A percentile compares a stretch with the other conserved stretches of the same genome.
phyloP scores from a whole-genome alignment of 2,329 filamentous ascomycete genomes.

The Fusarium sp. region DNA sequence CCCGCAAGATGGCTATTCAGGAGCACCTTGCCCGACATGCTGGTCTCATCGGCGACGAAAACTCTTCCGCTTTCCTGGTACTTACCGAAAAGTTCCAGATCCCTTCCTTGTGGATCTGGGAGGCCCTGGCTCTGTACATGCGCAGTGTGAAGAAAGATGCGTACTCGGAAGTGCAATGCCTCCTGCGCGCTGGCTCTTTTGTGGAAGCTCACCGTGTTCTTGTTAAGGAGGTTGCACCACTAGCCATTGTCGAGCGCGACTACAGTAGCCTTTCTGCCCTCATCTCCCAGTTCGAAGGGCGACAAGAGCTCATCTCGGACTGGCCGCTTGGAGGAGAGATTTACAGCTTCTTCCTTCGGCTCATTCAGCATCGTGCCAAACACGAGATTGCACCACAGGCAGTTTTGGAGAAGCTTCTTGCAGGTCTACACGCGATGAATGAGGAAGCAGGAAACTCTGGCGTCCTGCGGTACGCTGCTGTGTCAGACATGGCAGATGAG shows the following conservation, averaged over 20 bases:
- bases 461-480: conserved; percentile 73
- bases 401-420: conserved; percentile 68
- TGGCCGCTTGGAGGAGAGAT: conserved; percentile 87
- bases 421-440: conserved; percentile 68
- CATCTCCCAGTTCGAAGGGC: conserved; percentile 77
- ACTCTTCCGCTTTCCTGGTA: conserved; percentile 67
- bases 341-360: conserved; percentile 72
- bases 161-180: conserved; percentile 78
- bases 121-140: conserved; percentile 86
- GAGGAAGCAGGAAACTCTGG: conserved; percentile 58
- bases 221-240: conserved; percentile 82
- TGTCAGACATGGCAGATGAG: conserved; percentile 83
- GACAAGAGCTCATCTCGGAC: conserved; percentile 71
- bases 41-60: conserved; percentile 70
- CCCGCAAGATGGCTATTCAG: conserved; percentile 76
- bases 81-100: conserved; percentile 76
- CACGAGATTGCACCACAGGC: conserved; percentile 56
- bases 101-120: conserved; percentile 84
- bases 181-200: conserved; percentile 81
- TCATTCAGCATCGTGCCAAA: conserved; percentile 61
- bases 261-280: conserved; percentile 77
- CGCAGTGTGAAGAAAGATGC: conserved; percentile 78
- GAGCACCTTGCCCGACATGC: conserved; percentile 82
- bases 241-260: conserved; percentile 84
- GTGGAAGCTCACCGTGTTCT: conserved; percentile 88